Conservation (phyloP, 106 monocot species). For the Phalaenopsis aphrodite region DNA sequence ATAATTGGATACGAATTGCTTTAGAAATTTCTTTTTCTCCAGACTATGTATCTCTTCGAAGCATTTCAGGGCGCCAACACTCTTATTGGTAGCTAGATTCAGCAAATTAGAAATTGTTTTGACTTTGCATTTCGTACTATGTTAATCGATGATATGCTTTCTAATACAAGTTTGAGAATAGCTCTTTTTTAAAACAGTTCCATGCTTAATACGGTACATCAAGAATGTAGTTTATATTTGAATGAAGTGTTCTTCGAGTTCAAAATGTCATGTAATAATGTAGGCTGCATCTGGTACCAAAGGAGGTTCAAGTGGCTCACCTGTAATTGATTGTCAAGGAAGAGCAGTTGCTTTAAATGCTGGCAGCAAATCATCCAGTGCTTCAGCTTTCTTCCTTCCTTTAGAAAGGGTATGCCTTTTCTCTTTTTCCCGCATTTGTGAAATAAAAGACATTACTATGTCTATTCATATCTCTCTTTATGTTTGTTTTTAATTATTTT, state of each 20-base stretch:
- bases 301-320: conserved; percentile 97
- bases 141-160: background rate
- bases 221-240: background rate
- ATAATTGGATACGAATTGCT: background rate
- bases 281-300: conserved; percentile 97
- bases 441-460: background rate
- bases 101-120: background rate
- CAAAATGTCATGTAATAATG: background rate
- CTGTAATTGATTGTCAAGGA: conserved; percentile 84
- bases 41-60: background rate
- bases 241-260: background rate
- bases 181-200: background rate
- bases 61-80: background rate
- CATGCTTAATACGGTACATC: background rate
- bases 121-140: background rate
- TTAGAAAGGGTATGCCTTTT: conserved; percentile 54
- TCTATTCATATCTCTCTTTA: background rate
- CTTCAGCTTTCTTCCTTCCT: conserved; percentile 95
- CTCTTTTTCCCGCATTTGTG: background rate
- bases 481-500: too few species aligned
- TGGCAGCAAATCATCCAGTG: conserved; percentile 94
- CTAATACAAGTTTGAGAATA: background rate
- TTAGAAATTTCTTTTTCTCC: background rate
- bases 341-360: conserved; percentile 97
- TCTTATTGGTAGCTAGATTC: background rate